Evolutionary conservation across 2,329 filamentous ascomycete species (phyloP).

Genomic region (Arachnopeziza araneosa): DNA sequence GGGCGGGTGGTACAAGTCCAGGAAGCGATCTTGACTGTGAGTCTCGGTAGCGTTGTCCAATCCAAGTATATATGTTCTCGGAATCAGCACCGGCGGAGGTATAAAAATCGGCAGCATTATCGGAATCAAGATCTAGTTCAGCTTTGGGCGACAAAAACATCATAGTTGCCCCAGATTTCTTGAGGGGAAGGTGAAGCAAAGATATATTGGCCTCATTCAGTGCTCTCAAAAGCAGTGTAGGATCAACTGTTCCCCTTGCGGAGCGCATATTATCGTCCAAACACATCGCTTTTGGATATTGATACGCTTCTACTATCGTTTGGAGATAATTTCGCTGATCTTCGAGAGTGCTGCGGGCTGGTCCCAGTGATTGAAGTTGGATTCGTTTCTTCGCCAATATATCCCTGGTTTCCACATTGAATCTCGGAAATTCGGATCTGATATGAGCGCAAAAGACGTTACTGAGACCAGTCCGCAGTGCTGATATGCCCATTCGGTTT

Average conservation of each 20-base stretch:
- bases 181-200: not conserved
- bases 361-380: not conserved
- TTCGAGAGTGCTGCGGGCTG: not conserved
- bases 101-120: not conserved
- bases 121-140: not conserved
- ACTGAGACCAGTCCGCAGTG: slow-evolving; percentile 1
- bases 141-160: not conserved
- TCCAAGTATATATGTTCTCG: slow-evolving; percentile 2
- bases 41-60: not conserved
- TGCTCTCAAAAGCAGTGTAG: not conserved
- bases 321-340: not conserved
- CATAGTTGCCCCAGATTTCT: not conserved
- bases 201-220: not conserved
- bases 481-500: not conserved
- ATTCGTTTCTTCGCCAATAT: not conserved
- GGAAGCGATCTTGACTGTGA: not conserved
- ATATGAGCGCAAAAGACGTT: slow-evolving; percentile 1
- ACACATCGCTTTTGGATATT: not conserved
- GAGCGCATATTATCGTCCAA: not conserved
- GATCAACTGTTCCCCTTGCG: not conserved
- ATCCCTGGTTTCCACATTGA: not conserved
- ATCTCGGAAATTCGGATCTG: slow-evolving; percentile 1
- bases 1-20: not conserved
- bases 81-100: too few relatives aligned
- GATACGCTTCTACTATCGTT: not conserved